phyloP scores from a whole-genome alignment of 2,329 filamentous ascomycete genomes.

The Stachybotrys echinatus region DNA sequence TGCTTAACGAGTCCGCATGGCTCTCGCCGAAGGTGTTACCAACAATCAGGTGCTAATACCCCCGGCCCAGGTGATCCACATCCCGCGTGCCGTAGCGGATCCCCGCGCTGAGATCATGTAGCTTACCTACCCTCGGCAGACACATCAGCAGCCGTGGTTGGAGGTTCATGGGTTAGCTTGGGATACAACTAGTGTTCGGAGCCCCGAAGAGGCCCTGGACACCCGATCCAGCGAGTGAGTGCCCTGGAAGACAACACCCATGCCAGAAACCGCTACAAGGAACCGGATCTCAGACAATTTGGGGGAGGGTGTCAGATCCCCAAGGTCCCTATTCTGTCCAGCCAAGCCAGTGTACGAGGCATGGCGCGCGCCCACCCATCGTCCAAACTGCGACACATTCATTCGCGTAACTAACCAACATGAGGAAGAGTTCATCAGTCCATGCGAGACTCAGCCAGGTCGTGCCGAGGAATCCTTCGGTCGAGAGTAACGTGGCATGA shows the following conservation, averaged over 20 bases:
- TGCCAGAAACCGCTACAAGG: not conserved
- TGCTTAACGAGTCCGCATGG: not conserved
- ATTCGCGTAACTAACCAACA: not conserved
- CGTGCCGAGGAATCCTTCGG: not conserved
- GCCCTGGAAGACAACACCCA: not conserved
- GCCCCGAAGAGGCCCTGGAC: too few relatives aligned
- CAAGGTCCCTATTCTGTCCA: conserved; percentile 9
- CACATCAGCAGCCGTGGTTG: too few relatives aligned
- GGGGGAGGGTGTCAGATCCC: conserved; percentile 16
- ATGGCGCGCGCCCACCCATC: not conserved
- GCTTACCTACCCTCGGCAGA: too few relatives aligned
- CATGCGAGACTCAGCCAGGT: not conserved
- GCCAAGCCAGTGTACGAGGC: not conserved
- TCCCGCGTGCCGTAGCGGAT: too few relatives aligned
- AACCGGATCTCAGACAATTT: conserved; percentile 5
- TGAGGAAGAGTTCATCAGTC: not conserved
- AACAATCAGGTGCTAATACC: not conserved
- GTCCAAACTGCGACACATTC: not conserved
- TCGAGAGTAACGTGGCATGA: not conserved
- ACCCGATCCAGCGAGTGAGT: too few relatives aligned
- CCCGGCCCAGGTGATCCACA: not conserved
- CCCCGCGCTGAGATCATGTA: too few relatives aligned
- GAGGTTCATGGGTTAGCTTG: too few relatives aligned
- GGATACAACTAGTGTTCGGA: too few relatives aligned
- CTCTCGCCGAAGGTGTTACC: not conserved